Evolutionary conservation across 495 filamentous ascomycete genomes (phyloP).

Genomic region (Neurospora sp.): DNA sequence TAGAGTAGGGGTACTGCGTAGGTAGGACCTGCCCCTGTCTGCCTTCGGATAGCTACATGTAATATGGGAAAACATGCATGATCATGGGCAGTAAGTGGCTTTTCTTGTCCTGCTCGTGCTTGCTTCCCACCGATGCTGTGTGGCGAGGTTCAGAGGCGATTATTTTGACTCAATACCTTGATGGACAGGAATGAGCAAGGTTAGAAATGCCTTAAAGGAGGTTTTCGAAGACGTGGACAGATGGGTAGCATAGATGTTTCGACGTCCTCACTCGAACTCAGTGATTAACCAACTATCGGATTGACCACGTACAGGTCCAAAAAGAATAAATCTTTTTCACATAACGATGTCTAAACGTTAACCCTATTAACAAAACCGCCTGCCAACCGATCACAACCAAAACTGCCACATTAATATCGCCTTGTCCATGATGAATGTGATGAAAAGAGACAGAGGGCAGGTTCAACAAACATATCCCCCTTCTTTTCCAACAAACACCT

Average conservation of each 20-base stretch:
- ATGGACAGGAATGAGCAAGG: too few relatives aligned
- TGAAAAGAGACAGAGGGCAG: not conserved
- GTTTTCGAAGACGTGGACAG: too few relatives aligned
- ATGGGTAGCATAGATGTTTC: too few relatives aligned
- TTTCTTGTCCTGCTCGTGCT: not conserved
- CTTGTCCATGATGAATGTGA: not conserved
- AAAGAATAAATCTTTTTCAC: not conserved
- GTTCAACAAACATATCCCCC: not conserved
- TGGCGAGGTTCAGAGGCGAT: not conserved
- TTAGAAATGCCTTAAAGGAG: too few relatives aligned
- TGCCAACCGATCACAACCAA: not conserved
- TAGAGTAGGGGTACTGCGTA: too few relatives aligned
- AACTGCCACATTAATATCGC: not conserved
- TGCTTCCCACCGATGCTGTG: not conserved
- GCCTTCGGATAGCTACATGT: not conserved
- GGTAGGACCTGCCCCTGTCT: not conserved
- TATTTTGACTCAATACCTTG: not conserved
- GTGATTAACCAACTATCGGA: too few relatives aligned
- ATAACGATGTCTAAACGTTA: not conserved
- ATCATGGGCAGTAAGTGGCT: not conserved
- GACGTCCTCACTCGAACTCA: too few relatives aligned
- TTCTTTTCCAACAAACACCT: not conserved
- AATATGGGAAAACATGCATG: not conserved
- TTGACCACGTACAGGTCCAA: too few relatives aligned
- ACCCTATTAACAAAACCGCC: not conserved